Evolutionary conservation across 441 rosid genomes (phyloP).

Genomic region (Populus hybrid): DNA sequence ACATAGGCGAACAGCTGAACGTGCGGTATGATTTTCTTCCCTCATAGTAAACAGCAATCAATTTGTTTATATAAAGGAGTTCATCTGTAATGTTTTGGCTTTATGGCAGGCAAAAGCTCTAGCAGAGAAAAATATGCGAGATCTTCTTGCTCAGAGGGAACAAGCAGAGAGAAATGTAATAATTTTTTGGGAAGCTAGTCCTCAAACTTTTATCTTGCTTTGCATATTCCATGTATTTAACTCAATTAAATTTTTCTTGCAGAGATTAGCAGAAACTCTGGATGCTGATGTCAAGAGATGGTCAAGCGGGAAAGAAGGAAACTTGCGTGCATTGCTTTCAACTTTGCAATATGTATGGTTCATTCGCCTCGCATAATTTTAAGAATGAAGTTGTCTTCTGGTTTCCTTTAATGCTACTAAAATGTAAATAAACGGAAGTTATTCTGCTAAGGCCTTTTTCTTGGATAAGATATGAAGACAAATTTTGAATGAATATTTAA

Average conservation of each 20-base stretch:
- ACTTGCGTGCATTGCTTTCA: slow-evolving; percentile 90
- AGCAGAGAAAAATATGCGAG: slow-evolving; percentile 94
- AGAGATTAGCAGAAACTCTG: slow-evolving; percentile 86
- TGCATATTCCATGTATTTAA: neutral
- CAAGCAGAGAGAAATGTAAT: slow-evolving; percentile 84
- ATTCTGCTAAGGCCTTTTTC: neutral
- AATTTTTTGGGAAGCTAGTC: neutral
- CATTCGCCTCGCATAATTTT: slow-evolving; percentile 7
- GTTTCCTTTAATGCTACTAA: slow-evolving; percentile 6
- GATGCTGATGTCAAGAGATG: slow-evolving; percentile 31
- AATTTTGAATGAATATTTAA: neutral
- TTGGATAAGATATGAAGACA: neutral
- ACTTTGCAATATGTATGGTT: slow-evolving; percentile 89
- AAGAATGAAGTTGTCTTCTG: slow-evolving; percentile 5
- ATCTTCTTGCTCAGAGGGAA: slow-evolving; percentile 84
- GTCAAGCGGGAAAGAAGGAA: slow-evolving; percentile 94
- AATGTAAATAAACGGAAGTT: neutral
- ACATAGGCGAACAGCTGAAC: slow-evolving; percentile 85
- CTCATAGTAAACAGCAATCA: neutral
- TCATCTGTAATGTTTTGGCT: slow-evolving; percentile 12
- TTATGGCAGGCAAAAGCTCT: slow-evolving; percentile 82
- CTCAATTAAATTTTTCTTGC: slow-evolving; percentile 25
- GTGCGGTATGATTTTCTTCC: slow-evolving; percentile 52
- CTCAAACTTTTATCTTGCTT: neutral
- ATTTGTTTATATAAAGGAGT: slow-evolving; percentile 6